Conservation (phyloP, 2,329 filamentous ascomycete species). For the Fusarium heterosporum region DNA sequence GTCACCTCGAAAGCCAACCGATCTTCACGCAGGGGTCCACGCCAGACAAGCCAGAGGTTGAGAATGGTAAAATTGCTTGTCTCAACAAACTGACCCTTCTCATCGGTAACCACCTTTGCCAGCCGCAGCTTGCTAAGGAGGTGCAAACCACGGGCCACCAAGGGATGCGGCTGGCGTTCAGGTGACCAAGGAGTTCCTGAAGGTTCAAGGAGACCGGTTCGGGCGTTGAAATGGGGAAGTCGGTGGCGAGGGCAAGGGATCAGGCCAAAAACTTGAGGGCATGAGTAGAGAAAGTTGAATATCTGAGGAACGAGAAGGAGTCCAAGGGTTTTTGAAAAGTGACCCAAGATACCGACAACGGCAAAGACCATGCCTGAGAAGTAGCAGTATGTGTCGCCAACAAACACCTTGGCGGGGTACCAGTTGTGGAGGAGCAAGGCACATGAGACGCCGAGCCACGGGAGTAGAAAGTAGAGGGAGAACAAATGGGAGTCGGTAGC, state of each 20-base stretch:
- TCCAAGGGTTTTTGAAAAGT: conserved; percentile 97
- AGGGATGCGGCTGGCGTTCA: conserved; percentile 73
- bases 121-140: conserved; percentile 76
- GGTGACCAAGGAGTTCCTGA: conserved; percentile 81
- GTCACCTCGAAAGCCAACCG: conserved; percentile 83
- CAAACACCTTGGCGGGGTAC: conserved; percentile 95
- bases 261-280: conserved; percentile 88
- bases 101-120: conserved; percentile 74
- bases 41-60: conserved; percentile 96
- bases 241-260: conserved; percentile 94
- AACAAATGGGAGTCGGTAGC: conserved; percentile 96
- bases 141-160: conserved; percentile 73
- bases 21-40: conserved; percentile 90
- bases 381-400: conserved; percentile 99
- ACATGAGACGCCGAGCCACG: conserved; percentile 91
- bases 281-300: conserved; percentile 96
- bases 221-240: conserved; percentile 86
- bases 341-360: conserved; percentile 93
- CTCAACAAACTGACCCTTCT: conserved; percentile 77
- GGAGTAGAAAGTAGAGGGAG: conserved; percentile 92
- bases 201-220: conserved; percentile 86
- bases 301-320: conserved; percentile 93
- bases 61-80: conserved; percentile 92
- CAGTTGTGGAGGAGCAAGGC: conserved; percentile 93
- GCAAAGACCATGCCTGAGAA: conserved; percentile 99